Evolutionary conservation across 2,329 filamentous ascomycete species (phyloP).

Genomic region (Ophiocordyceps camponoti-saundersi): DNA sequence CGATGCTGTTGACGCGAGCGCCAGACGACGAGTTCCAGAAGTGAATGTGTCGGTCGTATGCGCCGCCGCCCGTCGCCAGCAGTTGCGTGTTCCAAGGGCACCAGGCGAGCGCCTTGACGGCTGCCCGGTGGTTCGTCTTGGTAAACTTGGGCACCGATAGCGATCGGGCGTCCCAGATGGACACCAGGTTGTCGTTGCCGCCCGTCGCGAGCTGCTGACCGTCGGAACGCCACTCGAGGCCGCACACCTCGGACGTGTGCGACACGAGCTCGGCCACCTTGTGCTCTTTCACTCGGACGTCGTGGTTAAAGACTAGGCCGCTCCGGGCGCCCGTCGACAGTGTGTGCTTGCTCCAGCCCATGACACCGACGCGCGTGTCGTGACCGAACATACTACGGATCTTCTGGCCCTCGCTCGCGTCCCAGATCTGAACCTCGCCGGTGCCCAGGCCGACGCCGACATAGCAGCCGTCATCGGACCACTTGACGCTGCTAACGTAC

Average conservation of each 20-base stretch:
- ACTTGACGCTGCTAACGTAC: constrained; percentile 96
- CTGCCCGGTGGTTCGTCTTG: constrained; percentile 98
- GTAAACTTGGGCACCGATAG: constrained; percentile 92
- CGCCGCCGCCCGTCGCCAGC: constrained; percentile 87
- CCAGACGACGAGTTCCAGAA: constrained; percentile 99
- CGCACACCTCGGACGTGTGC: constrained; percentile 95
- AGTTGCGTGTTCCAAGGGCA: constrained; percentile 98
- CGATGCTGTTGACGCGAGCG: constrained; percentile 95
- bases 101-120: constrained; percentile 96
- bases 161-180: constrained; percentile 95
- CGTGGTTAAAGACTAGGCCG: constrained; percentile 94
- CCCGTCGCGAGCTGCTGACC: constrained; percentile 93
- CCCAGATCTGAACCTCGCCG: constrained; percentile 98
- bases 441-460: constrained; percentile 88
- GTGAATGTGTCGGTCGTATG: constrained; percentile 94
- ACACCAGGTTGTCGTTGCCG: constrained; percentile 97
- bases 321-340: constrained; percentile 89
- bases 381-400: constrained; percentile 98
- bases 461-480: constrained; percentile 93
- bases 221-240: constrained; percentile 92
- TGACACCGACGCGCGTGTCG: constrained; percentile 88
- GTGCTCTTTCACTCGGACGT: constrained; percentile 93
- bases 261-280: constrained; percentile 95
- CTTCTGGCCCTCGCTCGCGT: constrained; percentile 86
- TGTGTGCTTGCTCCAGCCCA: constrained; percentile 98